Evolutionary conservation across 73 alveolate species (phyloP).

Genomic region (Tetrahymena thermophila): DNA sequence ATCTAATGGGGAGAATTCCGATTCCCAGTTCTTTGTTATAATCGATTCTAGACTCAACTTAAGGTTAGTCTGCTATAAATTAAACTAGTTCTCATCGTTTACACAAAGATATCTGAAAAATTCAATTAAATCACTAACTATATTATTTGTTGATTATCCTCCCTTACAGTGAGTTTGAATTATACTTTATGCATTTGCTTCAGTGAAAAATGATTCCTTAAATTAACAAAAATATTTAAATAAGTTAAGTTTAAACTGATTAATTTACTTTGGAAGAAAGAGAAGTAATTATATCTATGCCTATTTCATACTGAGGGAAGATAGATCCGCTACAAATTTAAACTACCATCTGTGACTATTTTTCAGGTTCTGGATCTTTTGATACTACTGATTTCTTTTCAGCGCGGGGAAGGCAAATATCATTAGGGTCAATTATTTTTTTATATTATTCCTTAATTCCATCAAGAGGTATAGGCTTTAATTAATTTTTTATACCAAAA

Average conservation of each 20-base stretch:
- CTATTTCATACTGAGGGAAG: slow-evolving; percentile 10
- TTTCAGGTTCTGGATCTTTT: slow-evolving; percentile 2
- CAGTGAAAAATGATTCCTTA: slow-evolving; percentile 17
- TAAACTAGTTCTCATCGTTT: not conserved
- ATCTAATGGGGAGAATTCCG: not conserved
- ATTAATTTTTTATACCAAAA: slow-evolving; percentile 5
- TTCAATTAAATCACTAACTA: not conserved
- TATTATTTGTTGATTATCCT: not conserved
- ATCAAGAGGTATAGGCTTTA: slow-evolving; percentile 18
- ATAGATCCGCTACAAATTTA: slow-evolving; percentile 1
- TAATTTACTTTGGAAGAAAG: slow-evolving; percentile 20
- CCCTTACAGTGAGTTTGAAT: not conserved
- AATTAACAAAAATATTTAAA: not conserved
- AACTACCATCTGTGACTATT: slow-evolving; percentile 9
- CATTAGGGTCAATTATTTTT: slow-evolving; percentile 32
- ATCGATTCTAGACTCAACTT: not conserved
- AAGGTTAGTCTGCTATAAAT: not conserved
- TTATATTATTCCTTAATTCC: slow-evolving; percentile 31
- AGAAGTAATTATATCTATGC: slow-evolving; percentile 29
- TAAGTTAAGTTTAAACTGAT: not conserved
- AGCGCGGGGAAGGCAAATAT: slow-evolving; percentile 11
- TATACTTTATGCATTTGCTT: not conserved
- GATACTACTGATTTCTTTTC: slow-evolving; percentile 16
- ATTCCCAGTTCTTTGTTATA: not conserved
- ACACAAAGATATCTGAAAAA: not conserved